Percentiles rank a stretch among this genome's conserved stretches.
Evolutionary conservation across 768 basidiomycete genomes (phyloP).

Genomic region (Trametes elegans): DNA sequence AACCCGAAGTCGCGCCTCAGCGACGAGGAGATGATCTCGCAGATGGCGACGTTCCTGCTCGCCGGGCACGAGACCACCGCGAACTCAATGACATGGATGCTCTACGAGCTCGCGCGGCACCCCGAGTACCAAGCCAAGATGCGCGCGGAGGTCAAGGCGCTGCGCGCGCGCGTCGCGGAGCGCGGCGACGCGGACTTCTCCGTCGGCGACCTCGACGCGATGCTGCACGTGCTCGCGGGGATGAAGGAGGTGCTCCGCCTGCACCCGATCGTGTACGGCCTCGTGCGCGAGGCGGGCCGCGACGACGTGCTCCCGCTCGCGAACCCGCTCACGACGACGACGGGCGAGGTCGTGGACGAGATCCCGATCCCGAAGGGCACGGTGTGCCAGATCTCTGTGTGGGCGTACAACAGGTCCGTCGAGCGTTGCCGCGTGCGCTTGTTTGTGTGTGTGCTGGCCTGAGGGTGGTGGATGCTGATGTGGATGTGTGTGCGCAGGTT

Average conservation of each 20-base stretch:
- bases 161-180: conserved; percentile 10
- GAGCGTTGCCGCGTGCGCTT: no score
- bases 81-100: conserved; percentile 29
- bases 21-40: conserved; percentile 33
- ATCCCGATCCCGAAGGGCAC: conserved; percentile 31
- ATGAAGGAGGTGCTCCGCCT: conserved; percentile 26
- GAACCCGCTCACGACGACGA: conserved; percentile 2
- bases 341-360: conserved; percentile 19
- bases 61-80: conserved; percentile 34
- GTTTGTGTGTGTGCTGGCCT: no score
- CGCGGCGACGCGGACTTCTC: conserved; percentile 18
- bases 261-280: conserved; percentile 19
- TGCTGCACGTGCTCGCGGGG: neutral
- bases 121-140: conserved; percentile 10
- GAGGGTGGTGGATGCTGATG: no score
- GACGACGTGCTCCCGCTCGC: conserved; percentile 27
- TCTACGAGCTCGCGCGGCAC: conserved; percentile 19
- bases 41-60: conserved; percentile 27
- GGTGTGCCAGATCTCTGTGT: conserved; percentile 24
- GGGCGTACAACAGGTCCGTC: conserved; percentile 35
- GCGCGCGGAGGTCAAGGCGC: conserved; percentile 12
- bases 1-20: conserved; percentile 29
- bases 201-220: conserved; percentile 12
- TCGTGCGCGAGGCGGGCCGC: conserved; percentile 19
- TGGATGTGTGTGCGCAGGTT: no score